Evolutionary conservation across 768 basidiomycete species (phyloP), one percentile per base, ranked within the genome.

Genomic region (Dentipellis fragilis): DNA sequence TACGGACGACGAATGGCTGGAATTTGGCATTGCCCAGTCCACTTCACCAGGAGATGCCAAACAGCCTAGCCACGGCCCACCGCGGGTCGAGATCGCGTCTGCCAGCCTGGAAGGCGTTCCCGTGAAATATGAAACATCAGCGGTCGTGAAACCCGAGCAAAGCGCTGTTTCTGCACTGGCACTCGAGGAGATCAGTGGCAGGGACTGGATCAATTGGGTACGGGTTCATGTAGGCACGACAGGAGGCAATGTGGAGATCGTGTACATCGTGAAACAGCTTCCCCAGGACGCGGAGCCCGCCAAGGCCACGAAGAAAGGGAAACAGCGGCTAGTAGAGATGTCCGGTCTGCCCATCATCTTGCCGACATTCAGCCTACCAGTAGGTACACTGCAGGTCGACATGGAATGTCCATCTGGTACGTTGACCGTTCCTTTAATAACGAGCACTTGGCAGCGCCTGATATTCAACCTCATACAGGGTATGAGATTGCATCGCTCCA

Each of bases 351-450:
- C 79, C 58, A 66, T 89, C 17, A 69, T 85, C 47, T 65, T 91
- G 46, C 89, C 89, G 8, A 79, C 80, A n/a, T 91, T 91, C 62
- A 66, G 79, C 3, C 69, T 89, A n/a, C 80, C 86, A 7, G 71
- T 90, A 45, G 82, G 83, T 47, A 73, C 75, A 64, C 68, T 89
- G 56, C 81, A 86, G 63, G 84, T 87, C 1, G 72, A 73, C 19
- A 66, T 90, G 51, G 80, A 82, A 49, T 65, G 68, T 17, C 66
- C 71, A 59, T 63, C 75, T 59, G 84, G 88, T 85, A 66, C 57
- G 79, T 64, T 45, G 16, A 45, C 50, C 5, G 42, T 47, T 49
- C 23, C 8, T 14, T 12, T 38, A 19, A n/a, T 29, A 6, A 29
- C 29, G 29, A 29, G 29, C 6, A 3, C 29, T 29, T 29, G 29